phyloP scores from a whole-genome alignment of 495 filamentous ascomycete genomes.

The Penicillium pulvis region DNA sequence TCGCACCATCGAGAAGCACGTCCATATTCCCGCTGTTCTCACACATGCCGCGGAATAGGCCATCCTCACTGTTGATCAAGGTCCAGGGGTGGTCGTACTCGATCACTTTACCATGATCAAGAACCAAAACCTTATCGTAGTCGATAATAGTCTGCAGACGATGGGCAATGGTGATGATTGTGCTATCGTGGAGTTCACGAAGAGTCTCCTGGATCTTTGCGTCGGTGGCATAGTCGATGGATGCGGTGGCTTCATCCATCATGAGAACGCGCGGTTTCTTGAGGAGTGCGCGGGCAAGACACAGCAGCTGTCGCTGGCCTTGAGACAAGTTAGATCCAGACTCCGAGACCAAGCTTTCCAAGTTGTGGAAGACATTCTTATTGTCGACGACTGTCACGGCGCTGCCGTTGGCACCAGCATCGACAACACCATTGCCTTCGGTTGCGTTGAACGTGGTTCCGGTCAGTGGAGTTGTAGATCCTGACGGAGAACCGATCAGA shows the following conservation, averaged over 20 bases:
- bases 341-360: constrained; percentile 82
- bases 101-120: constrained; percentile 85
- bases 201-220: constrained; percentile 95
- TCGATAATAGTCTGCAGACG: constrained; percentile 94
- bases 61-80: constrained; percentile 65
- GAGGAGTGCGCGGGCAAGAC: constrained; percentile 90
- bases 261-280: constrained; percentile 89
- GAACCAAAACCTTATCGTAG: constrained; percentile 96
- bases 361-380: constrained; percentile 91
- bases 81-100: constrained; percentile 89
- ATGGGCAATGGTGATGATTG: constrained; percentile 98
- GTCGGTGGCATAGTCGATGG: constrained; percentile 96
- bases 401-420: constrained; percentile 42
- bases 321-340: constrained; percentile 96
- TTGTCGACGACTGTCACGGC: constrained; percentile 57
- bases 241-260: constrained; percentile 99
- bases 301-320: constrained; percentile 93
- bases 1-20: constrained; percentile 68
- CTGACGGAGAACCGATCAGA: constrained; percentile 67
- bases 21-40: constrained; percentile 91
- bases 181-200: constrained; percentile 79
- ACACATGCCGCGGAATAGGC: constrained; percentile 88
- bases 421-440: constrained; percentile 47
- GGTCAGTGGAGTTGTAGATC: constrained; percentile 45
- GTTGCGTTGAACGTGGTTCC: constrained; percentile 33